Percentiles rank a stretch among this genome's conserved stretches.
These are phyloP conservation scores for Mycena leptocephala DNA, from an alignment of 768 basidiomycete genomes.

Conservation along the genomic window DNA sequence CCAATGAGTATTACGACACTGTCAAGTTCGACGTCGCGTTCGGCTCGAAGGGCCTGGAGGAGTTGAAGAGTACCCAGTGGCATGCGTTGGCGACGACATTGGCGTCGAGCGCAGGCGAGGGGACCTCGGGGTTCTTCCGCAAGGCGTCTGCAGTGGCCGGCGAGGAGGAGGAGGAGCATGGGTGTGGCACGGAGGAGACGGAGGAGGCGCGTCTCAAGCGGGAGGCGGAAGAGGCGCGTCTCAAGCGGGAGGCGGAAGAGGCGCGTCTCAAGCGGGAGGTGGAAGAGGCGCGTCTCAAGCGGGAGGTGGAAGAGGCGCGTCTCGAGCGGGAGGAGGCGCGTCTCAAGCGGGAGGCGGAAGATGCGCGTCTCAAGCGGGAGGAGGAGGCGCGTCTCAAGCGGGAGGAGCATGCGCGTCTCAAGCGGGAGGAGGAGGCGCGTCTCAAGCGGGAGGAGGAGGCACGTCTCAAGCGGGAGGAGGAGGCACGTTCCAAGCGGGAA, in stretches of 20 bases:
- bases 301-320: background rate
- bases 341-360: background rate
- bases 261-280: background rate
- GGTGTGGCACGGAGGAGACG: no score
- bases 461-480: no score
- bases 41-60: background rate
- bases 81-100: background rate
- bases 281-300: background rate
- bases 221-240: no score
- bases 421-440: no score
- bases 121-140: constrained; percentile 3
- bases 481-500: no score
- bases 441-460: no score
- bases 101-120: background rate
- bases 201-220: no score
- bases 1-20: constrained; percentile 16
- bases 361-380: no score
- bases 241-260: background rate
- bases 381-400: no score
- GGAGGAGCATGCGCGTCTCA: no score
- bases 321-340: background rate
- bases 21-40: background rate
- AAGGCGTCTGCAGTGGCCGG: background rate
- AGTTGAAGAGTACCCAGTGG: background rate
- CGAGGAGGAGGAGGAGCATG: background rate